Evolutionary conservation across 164 flowering plant genomes (phyloP), one percentile per base, ranked within the genome.

Genomic region (Berberis thunbergii): DNA sequence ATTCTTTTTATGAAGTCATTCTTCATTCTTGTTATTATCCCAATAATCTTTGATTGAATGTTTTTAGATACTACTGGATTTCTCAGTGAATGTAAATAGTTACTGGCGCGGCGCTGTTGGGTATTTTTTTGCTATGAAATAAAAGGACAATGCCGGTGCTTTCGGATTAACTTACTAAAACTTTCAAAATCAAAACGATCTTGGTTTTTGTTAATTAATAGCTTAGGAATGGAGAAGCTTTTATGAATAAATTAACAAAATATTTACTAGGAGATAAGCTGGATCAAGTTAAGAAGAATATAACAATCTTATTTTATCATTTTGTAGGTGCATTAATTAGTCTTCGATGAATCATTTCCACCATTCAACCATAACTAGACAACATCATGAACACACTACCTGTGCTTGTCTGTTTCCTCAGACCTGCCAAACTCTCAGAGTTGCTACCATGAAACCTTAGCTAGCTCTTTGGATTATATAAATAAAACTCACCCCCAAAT

Each of bases 301-400:
- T 39, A 43, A 44, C 6, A 44, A 11, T 43, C 3, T 4, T 60
- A 11, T 10, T 60, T 39, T 45, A 45, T 11, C 42, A 61, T 4
- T 49, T 3, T 50, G 41, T 60, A 12, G 49, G 64, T 71, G 62
- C 71, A 52, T 10, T 10, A 68, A 74, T 68, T 67, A 74, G 76
- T 74, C 73, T 72, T 57, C 77, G 76, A 69, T 71, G 80, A 76
- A 87, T 85, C 84, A 85, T 86, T 85, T 68, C 79, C 68, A 78
- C 87, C 86, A 83, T 83, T 81, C 77, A 76, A 54, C 80, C 80
- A 61, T 64, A 79, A 79, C 77, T 77, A 80, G 87, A 87, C 94
- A 84, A 62, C 84, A 90, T 90, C 77, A 90, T 87, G 81, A 73
- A 26, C 26, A 67, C 73, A 70, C 85, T 63, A 74, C 81, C 79